Conservation (phyloP, 164 flowering plant genomes). For the grape (Vitis vinifera) region ASM3070453v1 NC_081811.1:4514501-4515000, state of each 20-base stretch:
- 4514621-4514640: background rate
- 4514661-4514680: slow-evolving; percentile 29
- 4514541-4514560: background rate
- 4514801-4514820: background rate
- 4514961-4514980: no score
- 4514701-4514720: slow-evolving; percentile 91
- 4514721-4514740: slow-evolving; percentile 99
- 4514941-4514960: no score
- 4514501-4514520: no score
- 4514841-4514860: no score
- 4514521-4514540: background rate
- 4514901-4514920: no score
- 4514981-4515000: no score
- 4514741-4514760: slow-evolving; percentile 98
- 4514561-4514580: background rate
- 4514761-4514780: slow-evolving; percentile 66
- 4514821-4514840: no score
- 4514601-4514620: background rate
- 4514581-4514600: background rate
- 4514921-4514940: no score
- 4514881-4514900: no score
- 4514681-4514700: slow-evolving; percentile 92
- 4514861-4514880: no score
- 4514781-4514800: background rate
- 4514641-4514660: background rate